Evolutionary conservation across 129 eudicot genomes (phyloP).

Genomic region (Flaveria sonorensis): DNA sequence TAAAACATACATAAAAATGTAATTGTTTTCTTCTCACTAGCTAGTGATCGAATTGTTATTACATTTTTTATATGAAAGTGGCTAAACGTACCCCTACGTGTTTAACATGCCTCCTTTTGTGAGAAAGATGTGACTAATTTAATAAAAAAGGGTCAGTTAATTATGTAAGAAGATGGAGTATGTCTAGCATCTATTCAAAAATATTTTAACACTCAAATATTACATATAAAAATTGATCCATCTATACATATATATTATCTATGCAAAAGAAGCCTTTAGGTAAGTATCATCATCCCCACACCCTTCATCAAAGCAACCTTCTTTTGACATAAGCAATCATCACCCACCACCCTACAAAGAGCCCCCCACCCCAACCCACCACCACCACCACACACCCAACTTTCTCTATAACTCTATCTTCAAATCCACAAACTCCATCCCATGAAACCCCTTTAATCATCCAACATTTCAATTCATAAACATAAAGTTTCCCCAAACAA

Average conservation of each 20-base stretch:
- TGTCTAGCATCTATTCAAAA: too few relatives aligned
- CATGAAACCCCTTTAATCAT: constrained; percentile 20
- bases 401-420: constrained; percentile 4
- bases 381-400: constrained; percentile 9
- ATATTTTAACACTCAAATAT: too few relatives aligned
- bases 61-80: too few relatives aligned
- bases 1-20: neutral
- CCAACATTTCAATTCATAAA: constrained; percentile 16
- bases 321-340: constrained; percentile 29
- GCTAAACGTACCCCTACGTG: too few relatives aligned
- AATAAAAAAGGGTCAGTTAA: too few relatives aligned
- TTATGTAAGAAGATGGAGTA: too few relatives aligned
- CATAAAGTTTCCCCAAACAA: constrained; percentile 26
- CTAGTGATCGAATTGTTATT: too few relatives aligned
- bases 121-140: too few relatives aligned
- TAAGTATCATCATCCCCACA: constrained; percentile 40
- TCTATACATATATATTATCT: neutral
- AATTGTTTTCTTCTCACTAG: too few relatives aligned
- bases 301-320: constrained; percentile 35
- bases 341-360: constrained; percentile 16
- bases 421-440: constrained; percentile 7
- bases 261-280: constrained; percentile 34
- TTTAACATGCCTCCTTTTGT: too few relatives aligned
- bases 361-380: neutral
- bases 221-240: neutral